Base-by-base conservation (phyloP, 2,329 filamentous ascomycete genomes). In the Calcarisporium arbuscula region DNA sequence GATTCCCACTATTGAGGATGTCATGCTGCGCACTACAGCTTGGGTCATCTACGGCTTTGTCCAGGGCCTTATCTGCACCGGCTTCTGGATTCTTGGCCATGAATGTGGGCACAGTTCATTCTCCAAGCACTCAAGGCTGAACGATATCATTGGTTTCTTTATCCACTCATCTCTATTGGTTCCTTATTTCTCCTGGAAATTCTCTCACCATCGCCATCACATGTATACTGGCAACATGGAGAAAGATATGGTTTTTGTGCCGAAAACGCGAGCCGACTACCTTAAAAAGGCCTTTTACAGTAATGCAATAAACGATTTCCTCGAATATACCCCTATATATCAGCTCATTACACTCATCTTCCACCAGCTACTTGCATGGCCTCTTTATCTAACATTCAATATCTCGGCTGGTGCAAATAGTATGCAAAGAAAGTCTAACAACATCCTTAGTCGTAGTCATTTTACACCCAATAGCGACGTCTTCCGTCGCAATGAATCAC, bases 101-200 rank as follows among this genome's bases (percentile, higher is more conserved):
- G 81, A 85, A 56, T 80, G 75, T 54, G 81, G 81, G 33, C 81
- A 85, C 54, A 74, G 75, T 14, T 77, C 79, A 30, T 80, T 85
- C 54, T 80, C 75, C n/a, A 55, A 61, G 16, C 65, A 72, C 54
- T 61, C 61, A 30, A 52, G 46, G 20, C 51, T 82, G 43, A 84
- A 84, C 55, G 70, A 81, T 49, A 53, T 68, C 12, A 62, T 78
- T 36, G 81, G 81, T 40, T 81, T 78, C 65, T 53, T 71, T 31
- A 58, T 77, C n/a, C 81, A 85, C 66, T 81, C 75, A 6, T 64
- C 70, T 39, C 66, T 85, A 25, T 56, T 81, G 42, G 79, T 82
- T 3, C 82, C 82, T 4, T 86, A 80, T 62, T 84, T 83, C 62
- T 77, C 74, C 31, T 85, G 81, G 81, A 78, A 82, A 61, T 77